phyloP scores from a whole-genome alignment of 345 rosid species.

The Camelina hispida region DNA sequence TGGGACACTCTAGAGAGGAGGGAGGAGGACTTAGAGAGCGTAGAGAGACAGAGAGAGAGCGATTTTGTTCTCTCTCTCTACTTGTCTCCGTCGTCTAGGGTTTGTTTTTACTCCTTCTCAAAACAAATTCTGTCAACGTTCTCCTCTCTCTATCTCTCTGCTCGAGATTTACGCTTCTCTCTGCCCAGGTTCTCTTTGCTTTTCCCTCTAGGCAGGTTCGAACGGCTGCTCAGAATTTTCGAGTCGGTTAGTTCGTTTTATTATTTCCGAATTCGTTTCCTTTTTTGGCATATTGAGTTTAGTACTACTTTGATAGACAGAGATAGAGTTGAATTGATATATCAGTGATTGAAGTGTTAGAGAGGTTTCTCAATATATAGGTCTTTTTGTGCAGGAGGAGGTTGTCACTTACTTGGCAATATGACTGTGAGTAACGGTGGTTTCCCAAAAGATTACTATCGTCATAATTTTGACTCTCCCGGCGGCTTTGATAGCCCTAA shows the following conservation, averaged over 20 bases:
- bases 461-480: constrained; percentile 4
- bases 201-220: not conserved
- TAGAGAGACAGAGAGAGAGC: not conserved
- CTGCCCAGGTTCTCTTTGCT: not conserved
- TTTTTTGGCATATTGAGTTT: no score
- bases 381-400: not conserved
- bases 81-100: constrained; percentile 36
- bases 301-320: no score
- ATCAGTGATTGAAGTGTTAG: not conserved
- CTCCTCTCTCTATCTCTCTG: not conserved
- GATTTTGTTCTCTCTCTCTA: constrained; percentile 4
- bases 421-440: constrained; percentile 40
- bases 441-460: constrained; percentile 30
- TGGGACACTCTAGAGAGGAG: not conserved
- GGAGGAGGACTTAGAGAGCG: not conserved
- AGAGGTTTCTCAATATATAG: not conserved
- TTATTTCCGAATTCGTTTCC: not conserved
- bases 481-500: constrained; percentile 27
- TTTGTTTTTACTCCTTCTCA: not conserved
- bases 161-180: constrained; percentile 3
- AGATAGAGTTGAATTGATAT: constrained; percentile 1
- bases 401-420: not conserved
- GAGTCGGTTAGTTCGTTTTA: constrained; percentile 18
- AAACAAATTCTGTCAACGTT: no score
- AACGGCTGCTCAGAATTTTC: not conserved